Base-by-base conservation (phyloP, 495 filamentous ascomycete genomes). In the Hypoxylon fragiforme region DNA sequence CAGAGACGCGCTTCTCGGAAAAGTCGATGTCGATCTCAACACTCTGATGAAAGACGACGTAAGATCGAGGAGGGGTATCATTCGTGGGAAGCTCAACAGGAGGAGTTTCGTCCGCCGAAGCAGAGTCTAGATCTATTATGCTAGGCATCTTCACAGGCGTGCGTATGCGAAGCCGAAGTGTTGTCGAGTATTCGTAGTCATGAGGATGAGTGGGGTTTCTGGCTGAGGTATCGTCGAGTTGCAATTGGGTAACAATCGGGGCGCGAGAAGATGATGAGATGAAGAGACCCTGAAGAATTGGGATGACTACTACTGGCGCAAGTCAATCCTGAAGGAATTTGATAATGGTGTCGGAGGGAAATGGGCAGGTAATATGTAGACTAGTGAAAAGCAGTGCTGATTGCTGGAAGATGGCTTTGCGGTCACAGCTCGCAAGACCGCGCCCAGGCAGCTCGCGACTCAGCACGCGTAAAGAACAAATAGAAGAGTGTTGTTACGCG, bases 1-100 rank as follows among this genome's bases (percentile, higher is more conserved):
- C 94, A 60, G 79, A 87, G 61, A 97, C 67, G 64, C 78, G 84
- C 64, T 85, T 86, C 18, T 78, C 81, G 39, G 77, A 75, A 60
- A 98, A 91, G 70, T 97, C 84, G 55, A 98, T 78, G 50, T 97
- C 92, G 44, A 97, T 76, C 54, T 91, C 85, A 44, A 98, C 84
- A 65, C 85, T 87, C 70, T 97, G 94, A 60, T 88, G 83, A n/a
- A 84, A 72, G 7, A 94, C 77, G 14, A 81, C 79, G 62, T 83
- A 88, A 32, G 52, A 51, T 37, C 60, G 64, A 24, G 53, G 51
- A 22, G 65, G 63, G n/a, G 57, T 62, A 13, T 73, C 61, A 20
- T 73, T 67, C 57, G 67, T 18, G 46, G 65, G 66, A 26, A 67
- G 50, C 45, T 65, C 58, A 21, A 50, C 38, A 13, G 64, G 40